Conservation (phyloP, 257 asterid species). For the Penstemon davidsonii region DNA sequence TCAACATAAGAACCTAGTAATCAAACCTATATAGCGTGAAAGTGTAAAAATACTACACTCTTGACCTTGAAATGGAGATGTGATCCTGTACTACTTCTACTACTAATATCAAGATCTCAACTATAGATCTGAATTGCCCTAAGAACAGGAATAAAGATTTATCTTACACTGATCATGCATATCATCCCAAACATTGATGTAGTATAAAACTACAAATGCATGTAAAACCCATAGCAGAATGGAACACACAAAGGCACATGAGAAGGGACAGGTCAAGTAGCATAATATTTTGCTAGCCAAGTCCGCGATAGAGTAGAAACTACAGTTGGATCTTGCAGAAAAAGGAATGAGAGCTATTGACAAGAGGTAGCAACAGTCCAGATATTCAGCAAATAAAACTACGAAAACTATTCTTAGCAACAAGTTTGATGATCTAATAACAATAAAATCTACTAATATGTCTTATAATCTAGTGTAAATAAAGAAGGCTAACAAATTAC, state of each 20-base stretch:
- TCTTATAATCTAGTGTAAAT: background rate
- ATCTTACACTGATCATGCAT: constrained; percentile 6
- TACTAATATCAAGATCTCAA: constrained; percentile 17
- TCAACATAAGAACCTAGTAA: constrained; percentile 15
- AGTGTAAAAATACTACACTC: background rate
- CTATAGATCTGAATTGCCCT: constrained; percentile 1
- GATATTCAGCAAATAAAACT: constrained; percentile 22
- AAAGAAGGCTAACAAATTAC: constrained; percentile 20
- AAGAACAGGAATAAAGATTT: background rate
- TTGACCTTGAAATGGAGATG: constrained; percentile 14
- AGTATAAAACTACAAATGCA: constrained; percentile 6
- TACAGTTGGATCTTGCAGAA: constrained; percentile 4
- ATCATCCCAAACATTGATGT: constrained; percentile 7
- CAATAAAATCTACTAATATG: constrained; percentile 20
- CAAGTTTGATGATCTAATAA: background rate
- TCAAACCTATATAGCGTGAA: constrained; percentile 17
- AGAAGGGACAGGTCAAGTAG: background rate
- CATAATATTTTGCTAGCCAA: no score
- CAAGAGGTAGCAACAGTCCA: background rate
- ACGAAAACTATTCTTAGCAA: background rate
- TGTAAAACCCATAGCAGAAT: background rate
- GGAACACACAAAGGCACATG: background rate
- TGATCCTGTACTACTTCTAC: background rate
- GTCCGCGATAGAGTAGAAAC: background rate
- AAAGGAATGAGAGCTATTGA: background rate